These are phyloP conservation scores for Centrapalus pauciflorus DNA, from an alignment of 129 eudicot species.

Conservation along the genomic window DNA sequence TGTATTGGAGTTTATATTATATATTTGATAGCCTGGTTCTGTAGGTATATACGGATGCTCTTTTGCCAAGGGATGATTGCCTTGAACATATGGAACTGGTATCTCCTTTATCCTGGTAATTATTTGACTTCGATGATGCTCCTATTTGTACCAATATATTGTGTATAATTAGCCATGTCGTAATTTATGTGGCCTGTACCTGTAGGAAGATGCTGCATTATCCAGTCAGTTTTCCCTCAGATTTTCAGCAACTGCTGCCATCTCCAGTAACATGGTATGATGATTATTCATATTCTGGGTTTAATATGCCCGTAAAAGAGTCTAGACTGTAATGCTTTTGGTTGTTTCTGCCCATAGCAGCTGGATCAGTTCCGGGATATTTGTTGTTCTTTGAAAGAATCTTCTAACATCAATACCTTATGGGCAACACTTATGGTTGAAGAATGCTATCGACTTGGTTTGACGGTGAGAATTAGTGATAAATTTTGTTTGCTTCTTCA, in stretches of 20 bases:
- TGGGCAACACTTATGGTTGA: slow-evolving; percentile 96
- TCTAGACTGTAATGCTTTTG: neutral
- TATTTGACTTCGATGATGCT: slow-evolving; percentile 24
- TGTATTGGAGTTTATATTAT: neutral
- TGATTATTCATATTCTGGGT: slow-evolving; percentile 1
- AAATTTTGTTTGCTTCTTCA: neutral
- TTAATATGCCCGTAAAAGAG: neutral
- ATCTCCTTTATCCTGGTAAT: slow-evolving; percentile 61
- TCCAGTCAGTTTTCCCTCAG: slow-evolving; percentile 59
- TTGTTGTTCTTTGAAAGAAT: slow-evolving; percentile 29
- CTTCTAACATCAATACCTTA: slow-evolving; percentile 70
- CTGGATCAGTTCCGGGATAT: slow-evolving; percentile 27
- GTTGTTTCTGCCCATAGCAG: slow-evolving; percentile 17
- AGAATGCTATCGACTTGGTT: slow-evolving; percentile 95
- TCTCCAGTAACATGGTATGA: slow-evolving; percentile 74
- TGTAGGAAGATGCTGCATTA: slow-evolving; percentile 52
- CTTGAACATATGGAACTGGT: slow-evolving; percentile 59
- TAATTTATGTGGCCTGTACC: slow-evolving; percentile 11
- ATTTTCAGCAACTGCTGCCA: slow-evolving; percentile 49
- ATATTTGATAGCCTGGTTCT: slow-evolving; percentile 8
- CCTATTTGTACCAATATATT: neutral
- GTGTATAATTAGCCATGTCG: neutral
- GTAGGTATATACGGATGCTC: slow-evolving; percentile 55
- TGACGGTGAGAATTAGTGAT: slow-evolving; percentile 58
- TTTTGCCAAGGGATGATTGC: slow-evolving; percentile 26